Evolutionary conservation across 1,284 basidiomycete genomes (phyloP).

Genomic region (Cutaneotrichosporon spelunceum): DNA sequence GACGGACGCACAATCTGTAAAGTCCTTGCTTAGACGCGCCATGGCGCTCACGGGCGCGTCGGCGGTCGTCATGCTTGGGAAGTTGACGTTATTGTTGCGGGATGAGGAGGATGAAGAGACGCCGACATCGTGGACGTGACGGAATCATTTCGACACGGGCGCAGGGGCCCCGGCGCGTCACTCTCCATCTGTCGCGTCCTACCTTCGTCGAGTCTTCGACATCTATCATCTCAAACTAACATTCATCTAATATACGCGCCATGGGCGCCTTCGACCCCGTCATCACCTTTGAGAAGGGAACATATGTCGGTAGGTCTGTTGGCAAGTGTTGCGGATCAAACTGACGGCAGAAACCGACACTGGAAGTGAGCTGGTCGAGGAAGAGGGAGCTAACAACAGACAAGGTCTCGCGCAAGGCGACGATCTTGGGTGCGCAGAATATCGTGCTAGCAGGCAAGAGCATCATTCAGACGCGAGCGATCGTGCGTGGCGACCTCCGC

Average conservation of each 20-base stretch:
- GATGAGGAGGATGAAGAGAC: background rate
- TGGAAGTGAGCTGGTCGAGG: conserved; percentile 36
- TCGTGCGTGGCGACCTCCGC: conserved; percentile 39
- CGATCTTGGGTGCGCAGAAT: conserved; percentile 92
- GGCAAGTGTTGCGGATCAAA: background rate
- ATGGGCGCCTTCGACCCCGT: conserved; percentile 49
- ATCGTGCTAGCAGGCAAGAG: conserved; percentile 97
- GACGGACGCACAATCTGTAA: conserved; percentile 20
- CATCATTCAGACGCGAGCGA: conserved; percentile 73
- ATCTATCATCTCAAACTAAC: background rate
- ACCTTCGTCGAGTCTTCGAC: background rate
- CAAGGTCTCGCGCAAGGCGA: conserved; percentile 87
- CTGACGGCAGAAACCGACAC: conserved; percentile 45
- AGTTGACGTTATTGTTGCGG: background rate
- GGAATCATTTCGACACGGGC: background rate
- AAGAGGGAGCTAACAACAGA: conserved; percentile 44
- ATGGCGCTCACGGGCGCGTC: conserved; percentile 15
- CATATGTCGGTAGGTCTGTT: conserved; percentile 40
- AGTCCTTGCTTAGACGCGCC: conserved; percentile 21
- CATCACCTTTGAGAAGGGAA: conserved; percentile 46
- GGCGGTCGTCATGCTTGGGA: background rate
- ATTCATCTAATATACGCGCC: background rate
- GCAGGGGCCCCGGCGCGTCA: background rate
- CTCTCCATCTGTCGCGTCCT: background rate
- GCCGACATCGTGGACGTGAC: background rate